Evolutionary conservation across 2,329 filamentous ascomycete genomes (phyloP), one percentile per base, ranked within the genome.

Genomic region (Penicillium sp.): DNA sequence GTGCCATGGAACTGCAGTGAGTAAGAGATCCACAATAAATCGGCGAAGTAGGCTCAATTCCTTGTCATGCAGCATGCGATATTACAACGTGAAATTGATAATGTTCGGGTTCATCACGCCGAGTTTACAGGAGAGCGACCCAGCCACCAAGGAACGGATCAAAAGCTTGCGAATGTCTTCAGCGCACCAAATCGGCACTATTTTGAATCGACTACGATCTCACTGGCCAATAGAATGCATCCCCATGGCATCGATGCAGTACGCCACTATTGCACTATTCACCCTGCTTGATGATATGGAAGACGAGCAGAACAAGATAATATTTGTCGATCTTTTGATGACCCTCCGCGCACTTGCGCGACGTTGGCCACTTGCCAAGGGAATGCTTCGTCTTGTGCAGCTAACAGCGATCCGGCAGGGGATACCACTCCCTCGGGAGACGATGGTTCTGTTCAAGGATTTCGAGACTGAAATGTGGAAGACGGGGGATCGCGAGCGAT

Each of bases 31-130:
- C 9, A 6, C 16, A 3, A 13, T 26, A 11, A 1, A 14, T 9
- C 14, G 26, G 8, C 10, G 5, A 30, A 34, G 30, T 27, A 10
- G 19, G 38, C 19, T 5, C 16, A 4, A 36, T 9, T 27, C 35
- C 16, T 13, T 13, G 5, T 14, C 32, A 30, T 11, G 6, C 11
- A 73, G 70, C 41, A 69, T 71, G 56, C 62, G 70, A 34, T 70
- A 69, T 35, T 61, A 73, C 44, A 55, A 61, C n/a, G 53, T 65
- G 7, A 51, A 68, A 4, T 61, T 70, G 32, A 48, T 59, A 5
- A 60, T 72, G 4, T 70, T 65, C 46, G 66, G 56, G 2, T 38
- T 59, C 30, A 13, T 57, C 9, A 16, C 9, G 7, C 18, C 50
- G 29, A 26, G 2, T 27, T 3, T 35, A 14, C 26, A 59, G 47